These are phyloP conservation scores for Spiromastix sp. DNA, from an alignment of 2,329 filamentous ascomycete genomes.

Conservation along the genomic window DNA sequence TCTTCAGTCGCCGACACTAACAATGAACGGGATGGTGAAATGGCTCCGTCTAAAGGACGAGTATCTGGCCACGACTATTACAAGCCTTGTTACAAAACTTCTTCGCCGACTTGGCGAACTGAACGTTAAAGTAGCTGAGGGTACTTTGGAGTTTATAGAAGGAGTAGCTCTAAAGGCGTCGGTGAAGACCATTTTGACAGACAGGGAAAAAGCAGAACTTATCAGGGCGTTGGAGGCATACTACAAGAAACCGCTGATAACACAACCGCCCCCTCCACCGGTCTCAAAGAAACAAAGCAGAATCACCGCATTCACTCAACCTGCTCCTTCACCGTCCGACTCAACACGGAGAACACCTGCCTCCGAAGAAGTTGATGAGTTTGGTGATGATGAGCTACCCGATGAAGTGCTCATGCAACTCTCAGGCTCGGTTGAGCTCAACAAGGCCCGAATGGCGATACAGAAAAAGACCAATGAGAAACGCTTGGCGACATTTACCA, in stretches of 20 bases:
- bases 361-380: conserved; percentile 33
- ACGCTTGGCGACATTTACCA: conserved; percentile 7
- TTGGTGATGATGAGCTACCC: conserved; percentile 28
- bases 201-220: conserved; percentile 76
- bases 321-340: conserved; percentile 21
- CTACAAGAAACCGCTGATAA: conserved; percentile 34
- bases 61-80: conserved; percentile 73
- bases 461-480: conserved; percentile 13
- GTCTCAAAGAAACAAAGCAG: conserved; percentile 34
- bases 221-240: conserved; percentile 49
- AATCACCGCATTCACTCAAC: conserved; percentile 30
- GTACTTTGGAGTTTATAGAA: conserved; percentile 53
- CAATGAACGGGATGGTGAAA: conserved; percentile 62
- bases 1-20: conserved; percentile 52
- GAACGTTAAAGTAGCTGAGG: conserved; percentile 56
- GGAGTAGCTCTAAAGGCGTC: conserved; percentile 43
- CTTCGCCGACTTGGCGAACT: conserved; percentile 71
- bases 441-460: conserved; percentile 21
- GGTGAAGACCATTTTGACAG: conserved; percentile 68
- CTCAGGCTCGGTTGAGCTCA: conserved; percentile 32
- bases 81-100: conserved; percentile 74
- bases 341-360: conserved; percentile 25
- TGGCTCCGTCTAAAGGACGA: conserved; percentile 86
- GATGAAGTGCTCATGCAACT: conserved; percentile 32
- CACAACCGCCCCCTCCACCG: conserved; percentile 24